Base-by-base conservation (phyloP, 441 rosid genomes). In the Brassica balearica region DNA sequence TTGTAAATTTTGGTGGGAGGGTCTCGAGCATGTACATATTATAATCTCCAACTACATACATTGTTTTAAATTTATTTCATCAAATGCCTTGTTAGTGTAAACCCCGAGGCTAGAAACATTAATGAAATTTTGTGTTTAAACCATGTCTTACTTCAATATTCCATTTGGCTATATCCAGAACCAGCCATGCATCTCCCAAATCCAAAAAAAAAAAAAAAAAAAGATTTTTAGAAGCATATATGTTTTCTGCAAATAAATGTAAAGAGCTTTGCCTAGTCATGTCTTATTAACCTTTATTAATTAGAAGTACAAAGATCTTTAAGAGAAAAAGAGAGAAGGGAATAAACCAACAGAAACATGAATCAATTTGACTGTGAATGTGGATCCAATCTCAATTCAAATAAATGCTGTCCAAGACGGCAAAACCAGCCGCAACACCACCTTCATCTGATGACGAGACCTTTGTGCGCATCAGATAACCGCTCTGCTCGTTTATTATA, bases 351-450 rank as follows among this genome's bases (percentile, higher is more conserved):
- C 10, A 67, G 32, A 68, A 15, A 60, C n/a, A 60, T 73, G 32
- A 29, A 73, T 19, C 12, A 58, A 38, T 15, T 59, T 14, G 66
- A n/a, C 56, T 10, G 51, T 73, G 71, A 72, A 20, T 73, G 67
- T 68, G 15, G 71, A 64, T 51, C 72, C 56, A 32, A 38, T 74
- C 72, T 91, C 86, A 90, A 34, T 78, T 96, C 84, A 96, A 82
- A 76, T 92, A 94, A 65, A 94, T 71, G 79, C 99, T 94, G 80
- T 96, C 98, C 86, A 96, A 71, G 46, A 94, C 99, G 2, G 95
- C 97, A 77, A 86, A 94, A 80, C 99, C 99, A 69, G 98, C 93
- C 0, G 90, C 97, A 27, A 96, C 98, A 36, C 99, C 99, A 8
- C 98, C 99, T 92, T 96, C 99, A 71, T 92, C 82, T 53, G 98